These are phyloP conservation scores for Auricularia heimuer DNA, from an alignment of 768 basidiomycete species.

Conservation along the genomic window DNA sequence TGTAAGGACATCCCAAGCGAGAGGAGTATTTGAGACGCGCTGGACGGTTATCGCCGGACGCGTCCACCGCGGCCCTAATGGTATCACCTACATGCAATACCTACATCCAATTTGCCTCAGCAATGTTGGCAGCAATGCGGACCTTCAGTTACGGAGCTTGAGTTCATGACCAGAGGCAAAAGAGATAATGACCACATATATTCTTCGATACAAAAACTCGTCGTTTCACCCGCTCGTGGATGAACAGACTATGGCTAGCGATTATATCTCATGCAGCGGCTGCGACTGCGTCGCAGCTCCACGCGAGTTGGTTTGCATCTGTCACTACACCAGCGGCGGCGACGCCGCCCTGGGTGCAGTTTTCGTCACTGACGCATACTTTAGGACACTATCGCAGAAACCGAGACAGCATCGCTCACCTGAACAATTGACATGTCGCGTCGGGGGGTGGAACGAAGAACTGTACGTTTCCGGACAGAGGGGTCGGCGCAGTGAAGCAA, in stretches of 20 bases:
- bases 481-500: not conserved
- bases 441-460: not conserved
- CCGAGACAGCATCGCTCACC: not conserved
- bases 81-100: no score
- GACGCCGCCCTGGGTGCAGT: not conserved
- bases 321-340: not conserved
- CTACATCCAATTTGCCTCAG: no score
- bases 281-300: not conserved
- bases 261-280: not conserved
- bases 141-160: no score
- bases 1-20: not conserved
- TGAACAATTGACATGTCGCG: not conserved
- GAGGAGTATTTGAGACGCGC: no score
- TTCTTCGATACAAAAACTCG: no score
- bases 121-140: no score
- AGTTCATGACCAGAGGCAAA: no score
- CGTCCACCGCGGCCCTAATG: no score
- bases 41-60: no score
- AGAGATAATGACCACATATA: no score
- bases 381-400: not conserved
- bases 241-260: not conserved
- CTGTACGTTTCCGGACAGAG: not conserved
- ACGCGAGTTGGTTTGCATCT: not conserved
- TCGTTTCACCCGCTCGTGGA: no score
- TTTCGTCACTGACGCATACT: not conserved